Evolutionary conservation across 805 yeast species (phyloP), one percentile per base, ranked within the genome.

Genomic region (Scheffersomyces coipomensis): DNA sequence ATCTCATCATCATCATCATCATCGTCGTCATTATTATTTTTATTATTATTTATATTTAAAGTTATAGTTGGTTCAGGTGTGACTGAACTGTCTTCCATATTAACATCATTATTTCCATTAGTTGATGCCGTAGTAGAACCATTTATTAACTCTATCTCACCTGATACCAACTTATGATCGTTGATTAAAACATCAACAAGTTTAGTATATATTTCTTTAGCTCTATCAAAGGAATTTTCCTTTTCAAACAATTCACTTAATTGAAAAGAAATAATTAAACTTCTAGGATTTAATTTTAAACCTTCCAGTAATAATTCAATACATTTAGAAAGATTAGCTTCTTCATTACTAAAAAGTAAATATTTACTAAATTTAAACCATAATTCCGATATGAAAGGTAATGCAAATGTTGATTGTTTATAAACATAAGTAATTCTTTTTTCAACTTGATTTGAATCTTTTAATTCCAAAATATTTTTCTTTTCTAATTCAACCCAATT

Each of bases 401-500:
- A 61, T 10, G 76, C 58, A 49, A 78, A 76, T 7, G 81, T 66
- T 1, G 93, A 81, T 57, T 87, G 86, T 48, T 76, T 76, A 58
- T 78, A 88, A n/a, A 83, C 84, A 55, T 81, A 86, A 25, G 74
- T 75, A 11, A 89, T 69, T 53, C 98, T 74, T 37, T 69, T 68
- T 19, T 71, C 66, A 18, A 81, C 53, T 5, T 61, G 52, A 8
- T 47, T 46, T 9, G 72, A 78, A 31, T 75, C 78, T 5, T 73
- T 67, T 17, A 85, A 58, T 18, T 78, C 79, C 44, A 90, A 58
- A 33, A 81, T 83, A 58, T 93, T 90, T 32, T 68, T 65, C 47
- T 73, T 74, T 54, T 93, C 98, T 79, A 93, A 85, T 7, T 72
- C 72, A 24, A 89, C 74, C 96, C 97, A 88, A 12, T 70, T 64